Evolutionary conservation across 805 yeast genomes (phyloP).

Genomic region (Hanseniaspora lindneri): DNA sequence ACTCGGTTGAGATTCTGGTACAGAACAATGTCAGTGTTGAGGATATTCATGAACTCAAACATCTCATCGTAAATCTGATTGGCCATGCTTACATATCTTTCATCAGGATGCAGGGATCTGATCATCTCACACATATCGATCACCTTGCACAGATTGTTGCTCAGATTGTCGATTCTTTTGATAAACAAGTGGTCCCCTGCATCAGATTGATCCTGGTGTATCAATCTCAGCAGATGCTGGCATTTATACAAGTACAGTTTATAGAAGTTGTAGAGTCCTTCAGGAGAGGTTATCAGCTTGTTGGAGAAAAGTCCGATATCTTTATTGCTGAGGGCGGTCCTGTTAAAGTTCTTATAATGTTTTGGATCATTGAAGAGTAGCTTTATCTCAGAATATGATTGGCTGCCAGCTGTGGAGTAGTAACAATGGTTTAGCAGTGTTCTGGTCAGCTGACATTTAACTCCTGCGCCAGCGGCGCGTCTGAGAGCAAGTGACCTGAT

Average conservation of each 20-base stretch:
- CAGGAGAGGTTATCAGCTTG: slow-evolving; percentile 53
- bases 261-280: slow-evolving; percentile 60
- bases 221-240: slow-evolving; percentile 43
- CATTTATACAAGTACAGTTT: slow-evolving; percentile 54
- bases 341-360: slow-evolving; percentile 45
- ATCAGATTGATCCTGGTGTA: slow-evolving; percentile 37
- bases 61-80: slow-evolving; percentile 76
- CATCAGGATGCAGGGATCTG: slow-evolving; percentile 74
- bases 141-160: slow-evolving; percentile 82
- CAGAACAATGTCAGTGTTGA: slow-evolving; percentile 71
- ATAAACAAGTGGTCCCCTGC: slow-evolving; percentile 43
- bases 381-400: slow-evolving; percentile 25
- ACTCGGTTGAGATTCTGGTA: slow-evolving; percentile 49
- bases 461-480: too few relatives aligned
- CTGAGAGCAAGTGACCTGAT: too few relatives aligned
- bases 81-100: slow-evolving; percentile 61
- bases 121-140: slow-evolving; percentile 90
- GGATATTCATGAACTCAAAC: slow-evolving; percentile 86
- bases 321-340: too few relatives aligned
- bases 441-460: too few relatives aligned
- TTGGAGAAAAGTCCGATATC: slow-evolving; percentile 79
- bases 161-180: slow-evolving; percentile 62
- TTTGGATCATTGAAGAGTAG: slow-evolving; percentile 50
- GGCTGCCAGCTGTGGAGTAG: background rate
- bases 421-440: background rate